Percentiles rank a stretch among this genome's conserved stretches.
Evolutionary conservation across 192 early-diverging fungal genomes (phyloP).

Genomic region (Rhizophagus prolifer): DNA sequence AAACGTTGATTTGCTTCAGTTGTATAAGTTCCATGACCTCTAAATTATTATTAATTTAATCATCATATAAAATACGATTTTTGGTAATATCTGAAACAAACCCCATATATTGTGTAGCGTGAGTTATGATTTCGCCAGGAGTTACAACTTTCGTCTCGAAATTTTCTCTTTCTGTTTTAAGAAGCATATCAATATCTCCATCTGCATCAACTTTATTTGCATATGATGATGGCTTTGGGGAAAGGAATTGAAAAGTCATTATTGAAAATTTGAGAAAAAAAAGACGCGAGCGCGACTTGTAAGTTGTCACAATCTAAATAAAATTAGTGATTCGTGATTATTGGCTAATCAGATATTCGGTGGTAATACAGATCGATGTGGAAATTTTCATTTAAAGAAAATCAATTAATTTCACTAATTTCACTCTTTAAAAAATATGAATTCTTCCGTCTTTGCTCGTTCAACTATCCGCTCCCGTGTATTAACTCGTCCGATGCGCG

Average conservation of each 20-base stretch:
- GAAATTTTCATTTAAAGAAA: too few relatives aligned
- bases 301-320: too few relatives aligned
- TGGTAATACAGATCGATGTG: too few relatives aligned
- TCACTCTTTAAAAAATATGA: not conserved
- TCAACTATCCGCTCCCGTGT: slow-evolving; percentile 41
- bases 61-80: not conserved
- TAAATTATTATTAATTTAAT: slow-evolving; percentile 27
- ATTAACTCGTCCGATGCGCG: slow-evolving; percentile 38
- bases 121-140: slow-evolving; percentile 75
- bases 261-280: not conserved
- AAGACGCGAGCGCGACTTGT: not conserved
- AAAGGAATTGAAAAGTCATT: slow-evolving; percentile 25
- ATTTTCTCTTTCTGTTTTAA: not conserved
- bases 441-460: slow-evolving; percentile 35
- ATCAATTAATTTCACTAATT: too few relatives aligned
- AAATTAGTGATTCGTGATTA: too few relatives aligned
- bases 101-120: slow-evolving; percentile 78
- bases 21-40: slow-evolving; percentile 89
- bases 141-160: slow-evolving; percentile 53
- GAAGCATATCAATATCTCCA: slow-evolving; percentile 22
- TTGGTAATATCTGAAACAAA: slow-evolving; percentile 37
- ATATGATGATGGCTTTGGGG: not conserved
- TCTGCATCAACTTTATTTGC: not conserved
- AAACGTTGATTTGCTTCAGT: slow-evolving; percentile 58
- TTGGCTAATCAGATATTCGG: too few relatives aligned